Conservation (phyloP, 2,329 filamentous ascomycete species). For the Dactylellina cionopaga region DNA sequence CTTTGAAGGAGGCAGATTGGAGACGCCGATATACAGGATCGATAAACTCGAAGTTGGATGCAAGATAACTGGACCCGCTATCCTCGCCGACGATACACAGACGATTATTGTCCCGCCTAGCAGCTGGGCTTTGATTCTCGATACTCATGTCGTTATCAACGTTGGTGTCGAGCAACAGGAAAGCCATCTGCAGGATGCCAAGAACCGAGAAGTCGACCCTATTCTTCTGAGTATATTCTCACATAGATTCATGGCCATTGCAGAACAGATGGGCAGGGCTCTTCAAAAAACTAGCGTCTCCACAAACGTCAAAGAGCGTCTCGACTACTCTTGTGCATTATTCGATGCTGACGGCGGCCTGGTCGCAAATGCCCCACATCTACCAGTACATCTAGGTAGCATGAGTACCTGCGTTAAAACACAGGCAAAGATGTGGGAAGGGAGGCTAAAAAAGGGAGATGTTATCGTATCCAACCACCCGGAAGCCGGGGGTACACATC, state of each 20-base stretch:
- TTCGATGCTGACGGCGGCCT: constrained; percentile 80
- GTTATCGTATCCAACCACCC: constrained; percentile 87
- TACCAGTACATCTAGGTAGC: constrained; percentile 82
- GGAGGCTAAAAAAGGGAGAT: constrained; percentile 79
- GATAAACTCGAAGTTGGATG: constrained; percentile 78
- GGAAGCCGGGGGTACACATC: constrained; percentile 82
- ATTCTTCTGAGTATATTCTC: constrained; percentile 82
- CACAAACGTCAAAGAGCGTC: constrained; percentile 82
- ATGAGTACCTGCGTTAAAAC: constrained; percentile 86
- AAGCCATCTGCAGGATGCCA: constrained; percentile 45
- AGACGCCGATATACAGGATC: constrained; percentile 85
- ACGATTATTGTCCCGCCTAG: constrained; percentile 89
- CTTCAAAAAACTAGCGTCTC: constrained; percentile 82
- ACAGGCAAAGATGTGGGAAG: constrained; percentile 82
- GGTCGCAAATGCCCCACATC: constrained; percentile 81
- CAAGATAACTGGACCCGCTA: constrained; percentile 79
- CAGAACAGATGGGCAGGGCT: constrained; percentile 83
- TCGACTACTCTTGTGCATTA: constrained; percentile 84
- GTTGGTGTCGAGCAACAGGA: constrained; percentile 67
- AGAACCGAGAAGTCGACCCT: constrained; percentile 70
- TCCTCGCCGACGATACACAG: constrained; percentile 87
- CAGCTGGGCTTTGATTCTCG: constrained; percentile 78
- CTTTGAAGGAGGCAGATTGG: constrained; percentile 80
- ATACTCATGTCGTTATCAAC: constrained; percentile 90
- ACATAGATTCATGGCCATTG: constrained; percentile 85